Percentiles rank a stretch among this genome's conserved stretches.
Evolutionary conservation across 2,329 filamentous ascomycete genomes (phyloP).

Genomic region (Madurella mycetomatis): DNA sequence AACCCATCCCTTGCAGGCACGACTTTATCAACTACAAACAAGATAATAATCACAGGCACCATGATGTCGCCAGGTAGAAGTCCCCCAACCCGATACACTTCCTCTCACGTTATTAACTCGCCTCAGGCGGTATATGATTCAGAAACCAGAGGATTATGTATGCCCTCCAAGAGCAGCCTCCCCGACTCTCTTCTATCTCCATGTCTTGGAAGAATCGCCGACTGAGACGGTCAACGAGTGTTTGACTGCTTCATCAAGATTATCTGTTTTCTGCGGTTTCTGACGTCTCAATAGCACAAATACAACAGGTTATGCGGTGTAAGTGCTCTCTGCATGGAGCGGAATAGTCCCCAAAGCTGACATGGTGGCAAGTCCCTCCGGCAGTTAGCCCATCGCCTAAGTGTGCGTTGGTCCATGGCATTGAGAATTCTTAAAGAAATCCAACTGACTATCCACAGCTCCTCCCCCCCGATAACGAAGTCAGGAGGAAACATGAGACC

Average conservation of each 20-base stretch:
- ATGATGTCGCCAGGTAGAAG: slow-evolving; percentile 49
- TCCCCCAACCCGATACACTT: slow-evolving; percentile 28
- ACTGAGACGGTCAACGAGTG: no score
- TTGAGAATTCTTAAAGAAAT: no score
- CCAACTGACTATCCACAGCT: slow-evolving; percentile 34
- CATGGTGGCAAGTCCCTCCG: slow-evolving; percentile 62
- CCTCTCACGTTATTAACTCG: not conserved
- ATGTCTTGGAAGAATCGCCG: no score
- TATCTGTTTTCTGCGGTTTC: not conserved
- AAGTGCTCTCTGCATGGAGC: slow-evolving; percentile 33
- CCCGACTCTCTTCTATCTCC: no score
- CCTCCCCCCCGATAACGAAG: slow-evolving; percentile 72
- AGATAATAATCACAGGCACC: slow-evolving; percentile 78
- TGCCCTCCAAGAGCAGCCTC: not conserved
- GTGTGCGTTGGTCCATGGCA: slow-evolving; percentile 31
- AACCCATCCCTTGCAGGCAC: slow-evolving; percentile 54
- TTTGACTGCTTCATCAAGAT: not conserved
- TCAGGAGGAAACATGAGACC: slow-evolving; percentile 78
- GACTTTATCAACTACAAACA: slow-evolving; percentile 94
- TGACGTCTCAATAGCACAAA: slow-evolving; percentile 58
- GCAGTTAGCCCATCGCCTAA: slow-evolving; percentile 83
- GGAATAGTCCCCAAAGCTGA: slow-evolving; percentile 7
- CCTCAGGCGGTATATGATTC: slow-evolving; percentile 77
- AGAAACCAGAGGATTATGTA: slow-evolving; percentile 64
- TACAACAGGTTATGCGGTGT: slow-evolving; percentile 65